phyloP scores from a whole-genome alignment of 2,329 filamentous ascomycete genomes.

The Trichoderma aggressivum region DNA sequence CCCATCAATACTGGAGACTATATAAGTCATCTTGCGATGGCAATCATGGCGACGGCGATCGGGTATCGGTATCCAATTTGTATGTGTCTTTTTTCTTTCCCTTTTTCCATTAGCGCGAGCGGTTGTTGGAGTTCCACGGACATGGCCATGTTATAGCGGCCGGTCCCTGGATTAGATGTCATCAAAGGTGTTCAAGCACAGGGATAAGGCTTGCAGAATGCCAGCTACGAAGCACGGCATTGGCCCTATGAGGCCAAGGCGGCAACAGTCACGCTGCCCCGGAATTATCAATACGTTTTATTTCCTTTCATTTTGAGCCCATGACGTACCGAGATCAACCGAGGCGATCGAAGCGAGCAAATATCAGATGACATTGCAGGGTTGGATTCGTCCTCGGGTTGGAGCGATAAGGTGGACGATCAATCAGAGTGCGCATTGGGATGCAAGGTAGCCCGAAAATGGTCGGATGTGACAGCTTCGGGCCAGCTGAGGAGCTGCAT shows the following conservation, averaged over 20 bases:
- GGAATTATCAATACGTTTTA: not conserved
- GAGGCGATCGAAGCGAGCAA: not conserved
- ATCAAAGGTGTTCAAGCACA: not conserved
- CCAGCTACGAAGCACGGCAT: too few species aligned
- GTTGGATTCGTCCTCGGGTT: not conserved
- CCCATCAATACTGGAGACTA: not conserved
- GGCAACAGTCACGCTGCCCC: not conserved
- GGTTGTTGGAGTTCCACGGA: not conserved
- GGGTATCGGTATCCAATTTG: not conserved
- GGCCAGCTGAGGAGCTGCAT: not conserved
- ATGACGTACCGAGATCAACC: not conserved
- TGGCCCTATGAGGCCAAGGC: not conserved
- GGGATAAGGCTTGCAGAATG: not conserved
- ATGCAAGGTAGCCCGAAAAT: not conserved
- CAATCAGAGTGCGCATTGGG: not conserved
- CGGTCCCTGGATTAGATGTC: not conserved
- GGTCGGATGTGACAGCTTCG: not conserved
- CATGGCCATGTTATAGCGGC: not conserved
- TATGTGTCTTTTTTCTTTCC: not conserved
- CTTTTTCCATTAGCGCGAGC: not conserved
- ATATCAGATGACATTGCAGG: not conserved
- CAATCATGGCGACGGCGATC: not conserved
- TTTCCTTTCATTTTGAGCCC: not conserved
- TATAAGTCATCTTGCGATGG: not conserved
- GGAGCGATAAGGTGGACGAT: not conserved